phyloP scores from a whole-genome alignment of 768 basidiomycete species.

The Hygrocybe punicea region DNA sequence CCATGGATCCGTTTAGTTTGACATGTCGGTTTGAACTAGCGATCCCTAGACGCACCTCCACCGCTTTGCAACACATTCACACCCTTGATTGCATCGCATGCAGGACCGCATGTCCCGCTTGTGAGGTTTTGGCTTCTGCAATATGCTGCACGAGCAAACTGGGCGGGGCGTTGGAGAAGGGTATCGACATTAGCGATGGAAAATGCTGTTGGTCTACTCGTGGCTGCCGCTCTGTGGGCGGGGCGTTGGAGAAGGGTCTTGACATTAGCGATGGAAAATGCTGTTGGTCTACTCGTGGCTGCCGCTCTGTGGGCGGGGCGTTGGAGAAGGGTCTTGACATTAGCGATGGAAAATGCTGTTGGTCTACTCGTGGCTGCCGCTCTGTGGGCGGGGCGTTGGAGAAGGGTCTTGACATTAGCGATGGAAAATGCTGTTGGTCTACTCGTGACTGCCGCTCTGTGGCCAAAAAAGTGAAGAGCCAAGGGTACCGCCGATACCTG shows the following conservation, averaged over 20 bases:
- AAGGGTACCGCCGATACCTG: background rate
- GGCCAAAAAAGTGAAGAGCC: background rate
- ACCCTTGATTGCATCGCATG: constrained; percentile 29
- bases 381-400: constrained; percentile 20
- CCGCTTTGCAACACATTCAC: constrained; percentile 30
- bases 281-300: background rate
- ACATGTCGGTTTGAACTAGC: too few species aligned
- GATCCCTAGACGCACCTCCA: constrained; percentile 32
- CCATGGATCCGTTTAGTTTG: too few species aligned
- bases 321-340: background rate
- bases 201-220: background rate
- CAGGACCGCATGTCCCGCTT: constrained; percentile 33
- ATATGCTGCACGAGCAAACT: constrained; percentile 38
- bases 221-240: constrained; percentile 20
- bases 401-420: background rate
- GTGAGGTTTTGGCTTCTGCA: constrained; percentile 34
- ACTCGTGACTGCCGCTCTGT: background rate
- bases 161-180: constrained; percentile 25
- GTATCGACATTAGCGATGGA: background rate
- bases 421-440: background rate
- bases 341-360: background rate
- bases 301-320: constrained; percentile 21
- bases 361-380: background rate
- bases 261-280: background rate
- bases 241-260: constrained; percentile 17